phyloP scores from a whole-genome alignment of 352 stramenopile species.

The Phytophthora macrochlamydospora region DNA sequence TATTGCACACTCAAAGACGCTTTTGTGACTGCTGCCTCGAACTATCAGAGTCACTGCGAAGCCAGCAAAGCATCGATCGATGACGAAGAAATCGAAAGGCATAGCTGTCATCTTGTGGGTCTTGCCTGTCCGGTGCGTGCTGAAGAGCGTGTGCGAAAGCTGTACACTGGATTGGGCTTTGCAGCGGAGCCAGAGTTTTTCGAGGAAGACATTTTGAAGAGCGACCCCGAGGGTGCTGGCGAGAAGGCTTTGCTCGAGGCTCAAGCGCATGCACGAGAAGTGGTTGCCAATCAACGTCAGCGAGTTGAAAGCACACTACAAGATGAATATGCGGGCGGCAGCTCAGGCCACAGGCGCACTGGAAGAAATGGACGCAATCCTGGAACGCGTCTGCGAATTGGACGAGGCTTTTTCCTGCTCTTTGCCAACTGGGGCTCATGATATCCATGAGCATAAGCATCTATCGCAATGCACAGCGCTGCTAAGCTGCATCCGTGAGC shows the following conservation, averaged over 20 bases:
- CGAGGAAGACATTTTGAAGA: constrained; percentile 69
- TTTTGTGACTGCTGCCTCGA: constrained; percentile 42
- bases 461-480: constrained; percentile 30
- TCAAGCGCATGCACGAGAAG: constrained; percentile 47
- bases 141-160: constrained; percentile 41
- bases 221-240: constrained; percentile 62
- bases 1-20: constrained; percentile 81
- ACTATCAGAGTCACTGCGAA: constrained; percentile 36
- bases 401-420: constrained; percentile 31
- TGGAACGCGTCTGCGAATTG: constrained; percentile 41
- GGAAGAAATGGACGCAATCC: constrained; percentile 58
- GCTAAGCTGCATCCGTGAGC: constrained; percentile 42
- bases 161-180: constrained; percentile 70
- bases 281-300: constrained; percentile 53
- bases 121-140: constrained; percentile 56
- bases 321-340: constrained; percentile 52
- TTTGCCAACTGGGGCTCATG: constrained; percentile 1
- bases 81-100: constrained; percentile 1
- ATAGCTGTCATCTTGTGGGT: constrained; percentile 47
- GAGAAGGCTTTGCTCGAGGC: constrained; percentile 69
- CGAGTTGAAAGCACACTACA: constrained; percentile 67
- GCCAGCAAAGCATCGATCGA: constrained; percentile 1
- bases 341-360: constrained; percentile 61
- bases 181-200: constrained; percentile 46
- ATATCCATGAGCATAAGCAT: constrained; percentile 3